Percentiles rank a stretch among this genome's conserved stretches.
Conservation (phyloP, 805 yeast genomes). For the Torulaspora franciscae region DNA sequence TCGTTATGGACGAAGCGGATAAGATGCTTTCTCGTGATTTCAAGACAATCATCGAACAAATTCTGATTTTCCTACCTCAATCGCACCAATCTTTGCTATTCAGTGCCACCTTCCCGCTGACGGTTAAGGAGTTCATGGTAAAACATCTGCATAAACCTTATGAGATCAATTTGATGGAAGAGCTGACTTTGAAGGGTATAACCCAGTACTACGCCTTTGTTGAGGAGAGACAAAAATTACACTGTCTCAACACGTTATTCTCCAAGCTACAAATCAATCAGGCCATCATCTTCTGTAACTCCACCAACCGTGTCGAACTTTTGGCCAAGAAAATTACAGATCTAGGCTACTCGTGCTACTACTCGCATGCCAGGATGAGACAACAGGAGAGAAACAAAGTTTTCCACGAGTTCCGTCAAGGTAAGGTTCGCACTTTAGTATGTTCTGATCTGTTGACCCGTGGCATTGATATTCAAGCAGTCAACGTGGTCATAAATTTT, state of each 20-base stretch:
- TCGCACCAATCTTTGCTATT: constrained; percentile 81
- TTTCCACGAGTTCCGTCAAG: constrained; percentile 97
- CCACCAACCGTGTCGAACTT: constrained; percentile 92
- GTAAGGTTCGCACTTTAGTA: constrained; percentile 93
- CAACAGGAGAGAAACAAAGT: constrained; percentile 96
- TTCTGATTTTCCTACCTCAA: constrained; percentile 72
- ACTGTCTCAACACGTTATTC: constrained; percentile 91
- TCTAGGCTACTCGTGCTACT: constrained; percentile 92
- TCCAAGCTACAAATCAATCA: constrained; percentile 94
- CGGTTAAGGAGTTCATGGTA: constrained; percentile 90
- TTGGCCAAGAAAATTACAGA: constrained; percentile 95
- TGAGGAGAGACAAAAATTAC: constrained; percentile 92
- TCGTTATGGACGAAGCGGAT: constrained; percentile 98
- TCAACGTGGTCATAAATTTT: constrained; percentile 94
- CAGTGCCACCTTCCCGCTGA: constrained; percentile 93
- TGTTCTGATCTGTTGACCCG: constrained; percentile 95
- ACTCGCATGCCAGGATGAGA: constrained; percentile 96
- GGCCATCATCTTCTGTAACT: constrained; percentile 94
- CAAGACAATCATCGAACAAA: constrained; percentile 79
- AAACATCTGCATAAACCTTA: constrained; percentile 85
- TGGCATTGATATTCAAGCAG: constrained; percentile 99
- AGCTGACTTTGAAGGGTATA: constrained; percentile 90
- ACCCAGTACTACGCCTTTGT: constrained; percentile 98
- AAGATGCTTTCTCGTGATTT: constrained; percentile 91
- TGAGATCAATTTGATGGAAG: constrained; percentile 97